Base-by-base conservation (phyloP, 306 rosid genomes). In the Dalbergia cultrata region DNA sequence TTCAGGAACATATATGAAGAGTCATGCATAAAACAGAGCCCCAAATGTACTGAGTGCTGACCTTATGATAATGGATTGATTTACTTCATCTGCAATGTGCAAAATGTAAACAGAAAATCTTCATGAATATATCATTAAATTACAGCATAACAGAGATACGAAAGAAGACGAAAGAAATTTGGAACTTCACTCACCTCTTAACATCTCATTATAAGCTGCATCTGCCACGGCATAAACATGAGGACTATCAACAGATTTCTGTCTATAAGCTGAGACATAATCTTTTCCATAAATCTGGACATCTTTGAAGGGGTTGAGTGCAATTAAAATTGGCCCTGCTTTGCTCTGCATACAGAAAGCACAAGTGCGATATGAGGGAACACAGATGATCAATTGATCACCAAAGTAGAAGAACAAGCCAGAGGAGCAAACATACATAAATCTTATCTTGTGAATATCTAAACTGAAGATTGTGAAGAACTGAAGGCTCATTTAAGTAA, bases 11-110 rank as follows among this genome's bases (percentile, higher is more conserved):
- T 49, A 43, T 71, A 56, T 7, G 13, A 39, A 53, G 47, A n/a
- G 34, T 9, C 64, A 16, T 8, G 80, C 70, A 70, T 63, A 57
- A 52, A 77, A 85, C 5, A 19, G 26, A 83, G 58, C 72, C 60
- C 26, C 78, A 37, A 83, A 53, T 59, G 72, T 64, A 52, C 19
- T 9, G 35, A 80, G 81, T 41, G 33, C 97, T 86, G 53, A 96
- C 98, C 99, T 92, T 88, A 96, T 90, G 80, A 96, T 90, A 76
- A 96, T 92, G 70, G 98, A 96, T 70, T 93, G 99, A 82, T 93
- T 89, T 73, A 84, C 88, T 82, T 90, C 97, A 77, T 88, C 99
- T 96, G 97, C 91, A 88, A 82, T 54, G 85, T 72, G 70, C 41
- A 63, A 56, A 72, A n/a, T 45, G 75, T 53, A 76, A 84, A 82